phyloP scores from a whole-genome alignment of 2,329 filamentous ascomycete genomes.

The Tricladium varicosporioides region DNA sequence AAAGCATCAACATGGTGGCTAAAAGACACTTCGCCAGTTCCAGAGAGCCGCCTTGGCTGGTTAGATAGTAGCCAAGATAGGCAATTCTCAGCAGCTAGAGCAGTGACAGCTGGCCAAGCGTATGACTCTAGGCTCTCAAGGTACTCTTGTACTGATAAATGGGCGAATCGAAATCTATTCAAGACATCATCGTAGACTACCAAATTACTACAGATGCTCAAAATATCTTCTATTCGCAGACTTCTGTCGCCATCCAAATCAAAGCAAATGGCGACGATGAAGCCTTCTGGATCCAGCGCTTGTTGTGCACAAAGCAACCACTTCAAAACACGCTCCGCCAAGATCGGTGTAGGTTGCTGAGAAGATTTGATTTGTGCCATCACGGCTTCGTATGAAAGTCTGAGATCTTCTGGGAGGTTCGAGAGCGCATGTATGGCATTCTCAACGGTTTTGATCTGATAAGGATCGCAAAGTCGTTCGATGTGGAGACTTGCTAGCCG shows the following conservation, averaged over 20 bases:
- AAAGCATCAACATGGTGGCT: too few species aligned
- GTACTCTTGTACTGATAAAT: slow-evolving; percentile 8
- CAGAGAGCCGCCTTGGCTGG: too few species aligned
- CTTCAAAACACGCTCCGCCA: not conserved
- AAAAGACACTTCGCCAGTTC: too few species aligned
- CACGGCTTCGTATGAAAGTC: slow-evolving; percentile 1
- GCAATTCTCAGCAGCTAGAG: not conserved
- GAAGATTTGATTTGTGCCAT: not conserved
- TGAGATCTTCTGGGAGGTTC: slow-evolving; percentile 3
- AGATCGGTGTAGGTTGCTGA: not conserved
- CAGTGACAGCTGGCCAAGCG: not conserved
- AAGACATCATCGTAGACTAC: not conserved
- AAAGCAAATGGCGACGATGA: not conserved
- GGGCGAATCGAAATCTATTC: slow-evolving; percentile 1
- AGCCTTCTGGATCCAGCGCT: not conserved
- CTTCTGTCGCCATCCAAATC: not conserved
- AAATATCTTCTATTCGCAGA: not conserved
- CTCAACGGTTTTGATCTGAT: not conserved
- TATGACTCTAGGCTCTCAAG: not conserved
- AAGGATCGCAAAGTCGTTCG: slow-evolving; percentile 13
- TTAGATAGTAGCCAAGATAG: not conserved
- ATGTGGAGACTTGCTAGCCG: slow-evolving; percentile 14
- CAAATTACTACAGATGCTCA: slow-evolving; percentile 6
- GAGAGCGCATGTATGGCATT: slow-evolving; percentile 4
- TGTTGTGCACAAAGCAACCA: slow-evolving; percentile 7